Evolutionary conservation across 495 filamentous ascomycete genomes (phyloP).

Genomic region (Talaromyces trachyspermus): DNA sequence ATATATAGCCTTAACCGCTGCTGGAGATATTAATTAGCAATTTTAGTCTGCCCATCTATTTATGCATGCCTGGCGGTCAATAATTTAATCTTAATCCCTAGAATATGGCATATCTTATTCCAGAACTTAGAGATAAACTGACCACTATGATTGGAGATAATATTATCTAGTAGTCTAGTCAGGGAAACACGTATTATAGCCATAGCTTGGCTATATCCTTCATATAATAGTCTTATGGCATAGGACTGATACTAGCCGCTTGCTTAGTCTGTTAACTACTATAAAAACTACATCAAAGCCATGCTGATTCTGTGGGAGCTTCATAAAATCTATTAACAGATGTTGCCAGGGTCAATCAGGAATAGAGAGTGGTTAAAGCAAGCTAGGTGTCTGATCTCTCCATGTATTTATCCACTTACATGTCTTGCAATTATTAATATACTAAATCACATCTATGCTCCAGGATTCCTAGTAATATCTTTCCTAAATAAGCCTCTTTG

Average conservation of each 20-base stretch:
- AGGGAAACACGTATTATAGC: background rate
- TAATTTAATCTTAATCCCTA: slow-evolving; percentile 7
- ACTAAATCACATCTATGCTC: slow-evolving; percentile 1
- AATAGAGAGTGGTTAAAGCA: background rate
- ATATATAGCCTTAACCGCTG: slow-evolving; percentile 4
- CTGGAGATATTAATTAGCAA: slow-evolving; percentile 4
- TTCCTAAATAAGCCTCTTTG: background rate
- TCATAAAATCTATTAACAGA: slow-evolving; percentile 12
- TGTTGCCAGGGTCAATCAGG: background rate
- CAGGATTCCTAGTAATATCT: background rate
- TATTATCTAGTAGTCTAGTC: slow-evolving; percentile 6
- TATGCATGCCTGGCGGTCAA: slow-evolving; percentile 13
- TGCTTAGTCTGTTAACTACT: background rate
- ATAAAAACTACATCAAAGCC: slow-evolving; percentile 11
- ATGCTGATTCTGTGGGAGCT: slow-evolving; percentile 9
- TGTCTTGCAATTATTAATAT: slow-evolving; percentile 11
- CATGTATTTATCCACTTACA: slow-evolving; percentile 12
- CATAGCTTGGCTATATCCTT: background rate
- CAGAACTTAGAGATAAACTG: slow-evolving; percentile 13
- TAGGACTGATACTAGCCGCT: slow-evolving; percentile 8
- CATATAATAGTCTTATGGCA: slow-evolving; percentile 6
- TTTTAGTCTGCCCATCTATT: slow-evolving; percentile 16
- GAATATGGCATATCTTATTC: slow-evolving; percentile 6
- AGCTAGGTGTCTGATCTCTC: background rate
- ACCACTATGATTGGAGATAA: slow-evolving; percentile 11